Conservation (phyloP, 768 basidiomycete genomes). For the Amanita brunnescens region DNA sequence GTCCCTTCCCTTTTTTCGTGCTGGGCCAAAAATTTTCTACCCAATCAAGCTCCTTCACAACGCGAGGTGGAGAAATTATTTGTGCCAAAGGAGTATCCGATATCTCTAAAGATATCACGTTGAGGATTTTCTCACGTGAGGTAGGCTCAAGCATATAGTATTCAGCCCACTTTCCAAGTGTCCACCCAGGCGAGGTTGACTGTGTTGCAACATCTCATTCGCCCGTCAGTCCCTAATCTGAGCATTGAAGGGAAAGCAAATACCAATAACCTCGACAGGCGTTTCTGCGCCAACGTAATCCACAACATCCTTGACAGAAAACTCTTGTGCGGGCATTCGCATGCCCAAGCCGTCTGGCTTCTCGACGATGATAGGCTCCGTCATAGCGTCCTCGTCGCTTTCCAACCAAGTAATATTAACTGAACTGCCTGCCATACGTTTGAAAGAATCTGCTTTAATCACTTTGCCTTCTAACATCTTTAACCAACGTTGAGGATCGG, state of each 20-base stretch:
- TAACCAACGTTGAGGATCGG: slow-evolving; percentile 60
- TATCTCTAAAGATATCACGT: slow-evolving; percentile 94
- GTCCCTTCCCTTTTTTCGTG: slow-evolving; percentile 61
- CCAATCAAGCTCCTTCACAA: slow-evolving; percentile 92
- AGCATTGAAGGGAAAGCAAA: slow-evolving; percentile 11
- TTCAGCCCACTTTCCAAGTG: slow-evolving; percentile 81
- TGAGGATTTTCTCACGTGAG: slow-evolving; percentile 78
- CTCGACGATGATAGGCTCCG: slow-evolving; percentile 77
- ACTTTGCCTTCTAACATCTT: slow-evolving; percentile 60
- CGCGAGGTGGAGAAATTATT: slow-evolving; percentile 69
- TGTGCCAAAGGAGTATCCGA: slow-evolving; percentile 78
- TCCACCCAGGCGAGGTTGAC: slow-evolving; percentile 81
- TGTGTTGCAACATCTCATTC: slow-evolving; percentile 81
- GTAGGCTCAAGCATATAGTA: slow-evolving; percentile 67
- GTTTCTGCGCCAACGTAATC: slow-evolving; percentile 68
- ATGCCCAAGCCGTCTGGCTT: slow-evolving; percentile 78
- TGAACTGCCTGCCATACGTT: slow-evolving; percentile 54
- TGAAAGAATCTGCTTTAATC: slow-evolving; percentile 57
- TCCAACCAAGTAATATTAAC: slow-evolving; percentile 72
- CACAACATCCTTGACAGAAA: slow-evolving; percentile 78
- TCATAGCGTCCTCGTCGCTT: slow-evolving; percentile 62
- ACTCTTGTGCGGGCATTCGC: slow-evolving; percentile 68
- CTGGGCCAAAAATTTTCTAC: slow-evolving; percentile 93
- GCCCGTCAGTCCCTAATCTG: slow-evolving; percentile 1
- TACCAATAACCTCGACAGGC: slow-evolving; percentile 89